Base-by-base conservation (phyloP, 2,329 filamentous ascomycete genomes). In the Colletotrichum trifolii region DNA sequence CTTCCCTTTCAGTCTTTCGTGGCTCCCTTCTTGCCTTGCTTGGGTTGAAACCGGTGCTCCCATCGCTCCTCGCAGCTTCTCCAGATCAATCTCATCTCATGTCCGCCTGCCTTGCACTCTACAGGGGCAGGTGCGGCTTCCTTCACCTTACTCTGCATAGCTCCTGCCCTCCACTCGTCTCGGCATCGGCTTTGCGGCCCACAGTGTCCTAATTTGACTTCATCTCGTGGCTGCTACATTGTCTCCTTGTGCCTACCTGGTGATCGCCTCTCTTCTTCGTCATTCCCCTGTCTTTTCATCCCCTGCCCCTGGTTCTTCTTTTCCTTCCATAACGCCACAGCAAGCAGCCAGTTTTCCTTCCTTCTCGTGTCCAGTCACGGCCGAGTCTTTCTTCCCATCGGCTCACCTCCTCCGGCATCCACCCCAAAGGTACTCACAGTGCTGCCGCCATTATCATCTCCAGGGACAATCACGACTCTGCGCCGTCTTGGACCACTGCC, bases 121-220 rank as follows among this genome's bases (percentile, higher is more conserved):
- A 25, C 25, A 25, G 25, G 25, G 25, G 25, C 25, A 25, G 4
- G 25, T 25, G 5, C 25, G 25, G 25, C 25, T 25, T 25, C 4
- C 25, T 25, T 15, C 43, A 12, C 38, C 54, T 56, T 25, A 25
- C 46, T 39, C 17, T 33, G 8, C 34, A 42, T 48, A 34, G 34
- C 17, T 13, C 45, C 12, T 34, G 35, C 17, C 36, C 17, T 34
- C 53, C 53, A 46, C 40, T 40, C 35, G 36, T 10, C 45, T 46
- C 17, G 38, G n/a, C 40, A 17, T 39, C 42, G 7, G 17, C 54
- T 40, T 15, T 15, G 1, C 34, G 17, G 46, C 25, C 15, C 55
- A 58, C 55, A 58, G 55, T 58, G 55, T 33, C 53, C 46, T 65
- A 52, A 62, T 65, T 62, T 43, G 57, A 65, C 62, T 52, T 52